Evolutionary conservation across 2,329 filamentous ascomycete genomes (phyloP), one percentile per base, ranked within the genome.

Genomic region (Exophiala viscosa): DNA sequence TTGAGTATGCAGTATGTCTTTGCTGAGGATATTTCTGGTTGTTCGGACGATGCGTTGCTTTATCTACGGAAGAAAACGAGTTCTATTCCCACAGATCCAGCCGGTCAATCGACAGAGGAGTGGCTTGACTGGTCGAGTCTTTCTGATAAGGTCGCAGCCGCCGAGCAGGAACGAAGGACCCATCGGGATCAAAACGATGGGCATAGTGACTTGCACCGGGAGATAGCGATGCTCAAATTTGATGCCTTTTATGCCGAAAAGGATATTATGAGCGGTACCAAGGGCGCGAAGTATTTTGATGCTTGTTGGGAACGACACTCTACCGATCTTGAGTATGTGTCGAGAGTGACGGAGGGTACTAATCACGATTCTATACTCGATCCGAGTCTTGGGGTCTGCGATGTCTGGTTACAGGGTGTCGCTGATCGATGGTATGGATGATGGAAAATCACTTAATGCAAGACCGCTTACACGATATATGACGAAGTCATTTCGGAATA

Each of bases 301-400:
- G 32, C 32, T 15, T 50, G 47, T 32, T 50, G 47, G 47, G 32
- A 23, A 11, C 32, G 32, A 2, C 23, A 14, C 13, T 7, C 18
- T n/a, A 15, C 43, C 10, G n/a, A 17, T 33, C 1, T 45, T 5
- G 18, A 7, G 6, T 45, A 34, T 14, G 20, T 17, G n/a, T 11
- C 43, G 3, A 45, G 34, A 13, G 34, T 45, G 7, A 45, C 34
- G 13, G 34, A 45, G 32, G 43, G 43, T 35, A 17, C n/a, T 17
- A 45, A n/a, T 45, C 43, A 45, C 43, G 43, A 45, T 20, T 45
- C 43, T 11, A 45, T 45, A 23, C 28, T 45, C n/a, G 43, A 45
- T 36, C 43, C 43, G 17, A 45, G n/a, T 13, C 43, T 33, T 2
- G 43, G 43, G 15, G 43, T 15, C 31, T 13, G 2, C n/a, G 43